These are phyloP conservation scores for Haplographium delicatum DNA, from an alignment of 495 filamentous ascomycete genomes.

Conservation along the genomic window DNA sequence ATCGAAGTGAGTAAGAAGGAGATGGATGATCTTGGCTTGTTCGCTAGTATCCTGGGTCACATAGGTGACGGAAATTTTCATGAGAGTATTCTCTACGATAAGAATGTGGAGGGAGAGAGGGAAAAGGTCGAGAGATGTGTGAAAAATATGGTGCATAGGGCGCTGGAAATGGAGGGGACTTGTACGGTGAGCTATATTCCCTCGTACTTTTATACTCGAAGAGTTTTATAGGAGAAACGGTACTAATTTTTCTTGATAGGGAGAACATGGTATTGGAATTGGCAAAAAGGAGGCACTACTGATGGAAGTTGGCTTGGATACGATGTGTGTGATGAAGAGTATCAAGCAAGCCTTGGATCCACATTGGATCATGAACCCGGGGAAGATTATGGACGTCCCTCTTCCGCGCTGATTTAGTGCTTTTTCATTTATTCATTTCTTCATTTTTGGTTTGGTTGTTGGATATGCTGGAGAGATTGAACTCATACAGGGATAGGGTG, in stretches of 20 bases:
- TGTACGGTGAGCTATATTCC: conserved; percentile 55
- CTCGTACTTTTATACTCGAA: no score
- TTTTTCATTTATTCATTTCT: no score
- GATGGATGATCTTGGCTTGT: conserved; percentile 76
- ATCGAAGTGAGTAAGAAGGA: conserved; percentile 88
- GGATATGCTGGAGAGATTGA: not conserved
- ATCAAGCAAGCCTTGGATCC: conserved; percentile 86
- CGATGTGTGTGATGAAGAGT: conserved; percentile 77
- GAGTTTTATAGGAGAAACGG: no score
- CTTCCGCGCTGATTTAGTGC: not conserved
- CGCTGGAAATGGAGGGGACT: conserved; percentile 88
- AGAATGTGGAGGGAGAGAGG: conserved; percentile 57
- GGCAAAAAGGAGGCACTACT: conserved; percentile 79
- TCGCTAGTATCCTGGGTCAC: conserved; percentile 76
- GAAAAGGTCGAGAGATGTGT: conserved; percentile 73
- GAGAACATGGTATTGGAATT: conserved; percentile 85
- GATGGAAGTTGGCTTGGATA: conserved; percentile 77
- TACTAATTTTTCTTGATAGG: conserved; percentile 40
- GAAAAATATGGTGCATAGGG: conserved; percentile 81
- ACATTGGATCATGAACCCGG: conserved; percentile 85
- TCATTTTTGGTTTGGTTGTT: not conserved
- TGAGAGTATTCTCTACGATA: conserved; percentile 80
- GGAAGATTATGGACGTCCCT: conserved; percentile 74
- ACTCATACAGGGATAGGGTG: not conserved
- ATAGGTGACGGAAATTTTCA: conserved; percentile 93